These are phyloP conservation scores for Calocera viscosa DNA, from an alignment of 768 basidiomycete genomes.

Conservation along the genomic window DNA sequence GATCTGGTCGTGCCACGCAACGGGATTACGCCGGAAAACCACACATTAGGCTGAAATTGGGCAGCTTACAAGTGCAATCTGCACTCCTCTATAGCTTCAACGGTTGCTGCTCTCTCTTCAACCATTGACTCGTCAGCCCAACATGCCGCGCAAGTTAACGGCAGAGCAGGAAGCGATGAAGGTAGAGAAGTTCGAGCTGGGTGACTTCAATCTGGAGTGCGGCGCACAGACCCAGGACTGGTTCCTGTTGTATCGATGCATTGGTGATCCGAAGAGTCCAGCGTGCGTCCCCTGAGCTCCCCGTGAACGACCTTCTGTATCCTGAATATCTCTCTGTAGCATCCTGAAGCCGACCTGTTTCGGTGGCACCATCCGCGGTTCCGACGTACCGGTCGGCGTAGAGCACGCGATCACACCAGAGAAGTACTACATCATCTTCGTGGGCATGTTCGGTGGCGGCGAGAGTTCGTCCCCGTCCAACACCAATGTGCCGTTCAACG, in stretches of 20 bases:
- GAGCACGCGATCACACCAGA: constrained; percentile 5
- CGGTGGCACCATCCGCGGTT: background rate
- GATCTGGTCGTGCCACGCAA: background rate
- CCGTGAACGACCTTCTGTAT: background rate
- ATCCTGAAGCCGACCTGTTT: constrained; percentile 11
- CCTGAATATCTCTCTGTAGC: background rate
- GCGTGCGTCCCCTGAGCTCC: background rate
- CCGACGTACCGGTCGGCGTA: background rate
- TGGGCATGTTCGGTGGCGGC: constrained; percentile 3
- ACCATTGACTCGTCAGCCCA: background rate
- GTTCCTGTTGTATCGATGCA: background rate
- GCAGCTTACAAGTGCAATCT: background rate
- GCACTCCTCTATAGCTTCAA: background rate
- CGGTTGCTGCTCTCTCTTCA: background rate
- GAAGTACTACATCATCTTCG: constrained; percentile 7
- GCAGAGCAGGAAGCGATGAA: background rate
- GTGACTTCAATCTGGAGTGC: constrained; percentile 6
- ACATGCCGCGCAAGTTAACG: background rate
- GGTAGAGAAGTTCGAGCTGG: constrained; percentile 8
- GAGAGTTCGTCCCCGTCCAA: constrained; percentile 9
- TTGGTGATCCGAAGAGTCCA: background rate
- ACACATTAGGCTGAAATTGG: background rate
- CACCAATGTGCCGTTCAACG: background rate
- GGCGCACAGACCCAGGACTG: background rate
- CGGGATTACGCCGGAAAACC: background rate